Evolutionary conservation across 176 grass and related monocot species (phyloP).

Genomic region (Miscanthus lutarioriparius): DNA sequence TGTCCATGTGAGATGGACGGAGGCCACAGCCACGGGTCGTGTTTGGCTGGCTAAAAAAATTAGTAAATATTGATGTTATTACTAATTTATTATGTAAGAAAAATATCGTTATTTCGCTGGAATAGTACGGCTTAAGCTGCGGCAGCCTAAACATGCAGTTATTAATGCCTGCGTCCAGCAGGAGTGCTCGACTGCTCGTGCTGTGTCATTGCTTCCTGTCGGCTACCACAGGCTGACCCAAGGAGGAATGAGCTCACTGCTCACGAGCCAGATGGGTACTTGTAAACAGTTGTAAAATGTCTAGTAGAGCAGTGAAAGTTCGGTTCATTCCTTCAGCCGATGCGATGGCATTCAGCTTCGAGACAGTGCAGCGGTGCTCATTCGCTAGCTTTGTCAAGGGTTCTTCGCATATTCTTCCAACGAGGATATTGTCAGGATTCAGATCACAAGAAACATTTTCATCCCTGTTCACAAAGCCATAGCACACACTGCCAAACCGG

Average conservation of each 20-base stretch:
- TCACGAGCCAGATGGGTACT: neutral
- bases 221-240: neutral
- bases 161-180: neutral
- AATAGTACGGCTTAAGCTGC: no score
- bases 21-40: neutral
- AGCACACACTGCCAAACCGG: neutral
- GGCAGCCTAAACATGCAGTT: neutral
- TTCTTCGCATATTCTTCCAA: neutral
- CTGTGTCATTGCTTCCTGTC: constrained; percentile 13
- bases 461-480: neutral
- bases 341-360: neutral
- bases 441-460: neutral
- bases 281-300: neutral
- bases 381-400: neutral
- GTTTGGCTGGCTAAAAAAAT: no score
- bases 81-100: no score
- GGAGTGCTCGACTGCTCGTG: neutral
- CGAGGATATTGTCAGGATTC: neutral
- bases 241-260: neutral
- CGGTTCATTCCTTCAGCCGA: neutral
- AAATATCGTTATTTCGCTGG: no score
- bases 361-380: neutral
- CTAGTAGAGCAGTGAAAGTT: neutral
- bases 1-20: neutral
- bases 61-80: no score